Evolutionary conservation across 352 stramenopile genomes (phyloP).

Genomic region (Pythium sukuiense): DNA sequence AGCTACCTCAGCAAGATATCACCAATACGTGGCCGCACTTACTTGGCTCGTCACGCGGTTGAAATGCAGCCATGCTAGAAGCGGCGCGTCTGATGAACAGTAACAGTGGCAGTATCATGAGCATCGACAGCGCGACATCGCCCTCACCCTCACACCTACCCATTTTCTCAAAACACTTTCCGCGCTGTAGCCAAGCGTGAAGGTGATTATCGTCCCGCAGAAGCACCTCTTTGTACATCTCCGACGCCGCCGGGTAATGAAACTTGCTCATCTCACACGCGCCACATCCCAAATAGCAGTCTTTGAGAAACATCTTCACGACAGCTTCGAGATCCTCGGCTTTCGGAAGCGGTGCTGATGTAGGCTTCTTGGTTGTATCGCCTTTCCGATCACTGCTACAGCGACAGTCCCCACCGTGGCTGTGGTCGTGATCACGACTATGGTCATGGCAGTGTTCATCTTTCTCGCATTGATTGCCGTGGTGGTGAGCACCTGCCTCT

Average conservation of each 20-base stretch:
- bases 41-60: conserved; percentile 52
- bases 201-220: conserved; percentile 50
- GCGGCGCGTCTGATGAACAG: conserved; percentile 30
- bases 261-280: conserved; percentile 34
- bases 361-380: conserved; percentile 9
- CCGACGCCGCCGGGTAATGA: conserved; percentile 40
- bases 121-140: neutral
- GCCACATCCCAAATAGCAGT: conserved; percentile 59
- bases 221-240: conserved; percentile 73
- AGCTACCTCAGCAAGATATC: too few species aligned
- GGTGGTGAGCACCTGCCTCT: neutral
- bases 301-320: conserved; percentile 68
- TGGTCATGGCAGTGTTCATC: conserved; percentile 7
- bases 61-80: conserved; percentile 75
- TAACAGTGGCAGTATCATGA: neutral
- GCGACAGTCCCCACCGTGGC: neutral
- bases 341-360: conserved; percentile 31
- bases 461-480: conserved; percentile 21
- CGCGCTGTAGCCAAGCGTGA: conserved; percentile 51
- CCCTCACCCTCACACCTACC: conserved; percentile 7
- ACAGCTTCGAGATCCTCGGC: conserved; percentile 53
- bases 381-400: neutral
- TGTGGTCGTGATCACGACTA: conserved; percentile 18
- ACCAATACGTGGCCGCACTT: neutral
- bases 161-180: conserved; percentile 57